These are phyloP conservation scores for Penicillium sp. DNA, from an alignment of 2,329 filamentous ascomycete species.

Conservation along the genomic window DNA sequence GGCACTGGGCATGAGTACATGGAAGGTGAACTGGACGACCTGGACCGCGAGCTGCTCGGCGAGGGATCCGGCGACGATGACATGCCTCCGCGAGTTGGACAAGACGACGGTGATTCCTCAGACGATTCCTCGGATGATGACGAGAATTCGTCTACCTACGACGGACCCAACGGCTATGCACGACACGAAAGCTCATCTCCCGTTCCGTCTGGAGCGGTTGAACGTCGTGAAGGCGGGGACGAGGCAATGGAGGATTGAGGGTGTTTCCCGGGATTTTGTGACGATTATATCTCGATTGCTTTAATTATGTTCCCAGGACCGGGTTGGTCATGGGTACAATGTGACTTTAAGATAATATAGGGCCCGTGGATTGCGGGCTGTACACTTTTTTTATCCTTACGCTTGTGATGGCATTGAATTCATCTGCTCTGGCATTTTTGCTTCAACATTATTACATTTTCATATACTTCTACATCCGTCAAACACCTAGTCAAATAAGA, in stretches of 20 bases:
- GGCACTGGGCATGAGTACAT: slow-evolving; percentile 27
- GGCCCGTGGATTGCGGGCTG: background rate
- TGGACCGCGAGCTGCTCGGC: slow-evolving; percentile 39
- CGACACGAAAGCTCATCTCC: slow-evolving; percentile 35
- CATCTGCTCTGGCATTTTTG: background rate
- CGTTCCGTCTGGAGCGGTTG: slow-evolving; percentile 17
- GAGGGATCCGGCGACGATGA: slow-evolving; percentile 40
- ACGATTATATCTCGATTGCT: background rate
- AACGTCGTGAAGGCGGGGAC: slow-evolving; percentile 23
- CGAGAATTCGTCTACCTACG: slow-evolving; percentile 34
- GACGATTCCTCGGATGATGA: slow-evolving; percentile 37
- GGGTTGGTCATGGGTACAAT: background rate
- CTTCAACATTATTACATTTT: background rate
- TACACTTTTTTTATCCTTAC: background rate
- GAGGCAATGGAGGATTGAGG: slow-evolving; percentile 31
- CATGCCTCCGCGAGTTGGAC: slow-evolving; percentile 20
- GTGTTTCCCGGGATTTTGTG: background rate
- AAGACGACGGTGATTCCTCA: slow-evolving; percentile 31
- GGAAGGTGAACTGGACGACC: slow-evolving; percentile 38
- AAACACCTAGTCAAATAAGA: slow-evolving; percentile 18
- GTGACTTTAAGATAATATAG: background rate
- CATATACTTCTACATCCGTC: background rate
- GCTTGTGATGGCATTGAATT: background rate
- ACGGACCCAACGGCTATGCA: slow-evolving; percentile 33
- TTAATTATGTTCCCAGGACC: background rate